Evolutionary conservation across 768 basidiomycete species (phyloP).

Genomic region (Mycena rosella): DNA sequence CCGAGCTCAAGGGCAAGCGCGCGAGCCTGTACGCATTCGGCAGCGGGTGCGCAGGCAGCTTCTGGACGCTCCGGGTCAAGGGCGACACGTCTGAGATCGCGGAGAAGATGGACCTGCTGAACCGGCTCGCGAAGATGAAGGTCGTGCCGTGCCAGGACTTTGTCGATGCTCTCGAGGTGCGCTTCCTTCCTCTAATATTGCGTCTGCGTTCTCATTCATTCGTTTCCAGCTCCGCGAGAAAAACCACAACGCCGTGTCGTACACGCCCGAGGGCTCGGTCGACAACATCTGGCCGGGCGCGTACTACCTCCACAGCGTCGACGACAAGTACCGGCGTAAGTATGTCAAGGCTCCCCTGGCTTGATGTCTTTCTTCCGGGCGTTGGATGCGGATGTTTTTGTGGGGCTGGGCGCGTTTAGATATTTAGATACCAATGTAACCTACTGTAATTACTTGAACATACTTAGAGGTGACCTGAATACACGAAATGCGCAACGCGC

Average conservation of each 20-base stretch:
- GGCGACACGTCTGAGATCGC: conserved; percentile 88
- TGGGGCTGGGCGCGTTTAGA: not conserved
- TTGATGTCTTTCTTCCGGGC: not conserved
- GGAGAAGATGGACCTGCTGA: conserved; percentile 84
- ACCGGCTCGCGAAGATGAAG: conserved; percentile 85
- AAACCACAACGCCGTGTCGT: conserved; percentile 92
- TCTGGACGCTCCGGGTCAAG: conserved; percentile 90
- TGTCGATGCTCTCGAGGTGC: conserved; percentile 82
- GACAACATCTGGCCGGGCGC: conserved; percentile 96
- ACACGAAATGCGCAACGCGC: too few relatives aligned
- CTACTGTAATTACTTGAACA: conserved; percentile 12
- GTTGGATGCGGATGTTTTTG: not conserved
- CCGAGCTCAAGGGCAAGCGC: conserved; percentile 83
- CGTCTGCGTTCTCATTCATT: conserved; percentile 8
- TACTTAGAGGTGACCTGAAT: too few relatives aligned
- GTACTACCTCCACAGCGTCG: conserved; percentile 93
- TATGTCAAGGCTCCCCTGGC: conserved; percentile 61
- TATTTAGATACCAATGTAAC: conserved; percentile 24
- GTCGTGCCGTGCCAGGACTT: conserved; percentile 95
- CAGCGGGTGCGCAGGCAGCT: conserved; percentile 93
- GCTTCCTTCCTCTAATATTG: conserved; percentile 17
- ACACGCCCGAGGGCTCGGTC: conserved; percentile 86
- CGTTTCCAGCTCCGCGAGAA: conserved; percentile 86
- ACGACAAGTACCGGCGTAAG: conserved; percentile 91
- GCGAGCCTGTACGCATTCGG: conserved; percentile 98